Evolutionary conservation across 1,139 yeast species (phyloP).

Genomic region (Hansenula sp.): DNA sequence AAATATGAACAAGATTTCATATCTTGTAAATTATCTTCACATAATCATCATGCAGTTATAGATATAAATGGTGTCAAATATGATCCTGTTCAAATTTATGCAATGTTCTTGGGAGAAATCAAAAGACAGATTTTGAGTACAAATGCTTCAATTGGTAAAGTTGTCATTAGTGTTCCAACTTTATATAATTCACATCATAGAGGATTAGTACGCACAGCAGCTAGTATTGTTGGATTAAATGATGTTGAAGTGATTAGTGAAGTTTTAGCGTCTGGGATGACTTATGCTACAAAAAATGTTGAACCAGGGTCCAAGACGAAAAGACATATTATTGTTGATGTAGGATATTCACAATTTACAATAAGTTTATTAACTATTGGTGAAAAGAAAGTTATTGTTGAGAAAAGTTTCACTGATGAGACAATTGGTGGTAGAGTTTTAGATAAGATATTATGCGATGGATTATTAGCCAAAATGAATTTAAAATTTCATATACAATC

Average conservation of each 20-base stretch:
- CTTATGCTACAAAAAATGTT: not conserved
- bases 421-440: constrained; percentile 2
- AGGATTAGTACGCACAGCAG: not conserved
- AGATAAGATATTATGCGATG: constrained; percentile 1
- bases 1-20: not conserved
- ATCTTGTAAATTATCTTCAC: not conserved
- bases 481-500: constrained; percentile 1
- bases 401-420: not conserved
- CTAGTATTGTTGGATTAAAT: constrained; percentile 1
- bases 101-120: constrained; percentile 1
- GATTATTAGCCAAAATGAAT: not conserved
- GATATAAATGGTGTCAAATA: not conserved
- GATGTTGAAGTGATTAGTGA: not conserved
- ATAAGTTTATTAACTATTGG: not conserved
- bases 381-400: not conserved
- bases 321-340: constrained; percentile 2
- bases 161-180: constrained; percentile 2
- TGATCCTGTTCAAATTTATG: not conserved
- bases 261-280: not conserved
- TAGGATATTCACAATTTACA: constrained; percentile 3
- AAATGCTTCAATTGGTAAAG: constrained; percentile 2
- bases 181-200: not conserved
- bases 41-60: not conserved
- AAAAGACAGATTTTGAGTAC: constrained; percentile 82
- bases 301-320: not conserved